Conservation (phyloP, 1,139 yeast species). For the Martiniozyma asiatica region DNA sequence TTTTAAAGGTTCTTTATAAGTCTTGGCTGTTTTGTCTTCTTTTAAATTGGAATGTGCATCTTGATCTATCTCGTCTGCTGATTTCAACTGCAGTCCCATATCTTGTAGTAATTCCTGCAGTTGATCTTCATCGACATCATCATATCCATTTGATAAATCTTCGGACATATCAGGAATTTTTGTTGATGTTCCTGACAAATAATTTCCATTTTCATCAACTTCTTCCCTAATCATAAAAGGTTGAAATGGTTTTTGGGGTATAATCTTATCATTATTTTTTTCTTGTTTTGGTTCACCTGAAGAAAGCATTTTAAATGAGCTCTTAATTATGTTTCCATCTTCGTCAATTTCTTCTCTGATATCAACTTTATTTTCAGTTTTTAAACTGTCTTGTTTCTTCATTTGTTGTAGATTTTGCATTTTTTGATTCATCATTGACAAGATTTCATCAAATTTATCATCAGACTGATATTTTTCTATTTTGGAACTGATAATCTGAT, state of each 20-base stretch:
- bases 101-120: slow-evolving; percentile 35
- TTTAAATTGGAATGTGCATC: too few species aligned
- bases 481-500: slow-evolving; percentile 38
- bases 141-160: not conserved
- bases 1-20: slow-evolving; percentile 1
- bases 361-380: slow-evolving; percentile 14
- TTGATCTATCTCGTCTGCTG: too few species aligned
- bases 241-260: slow-evolving; percentile 18
- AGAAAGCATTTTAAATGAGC: slow-evolving; percentile 3
- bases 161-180: slow-evolving; percentile 9
- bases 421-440: slow-evolving; percentile 1
- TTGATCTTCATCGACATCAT: slow-evolving; percentile 23
- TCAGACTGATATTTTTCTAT: slow-evolving; percentile 21
- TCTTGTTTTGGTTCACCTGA: not conserved
- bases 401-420: not conserved
- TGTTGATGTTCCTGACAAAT: slow-evolving; percentile 10
- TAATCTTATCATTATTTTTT: not conserved
- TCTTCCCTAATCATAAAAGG: slow-evolving; percentile 73
- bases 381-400: not conserved
- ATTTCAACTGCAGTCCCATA: too few species aligned
- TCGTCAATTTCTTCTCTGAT: slow-evolving; percentile 74
- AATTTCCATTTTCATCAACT: slow-evolving; percentile 64
- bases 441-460: slow-evolving; percentile 6
- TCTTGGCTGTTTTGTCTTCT: too few species aligned
- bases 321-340: slow-evolving; percentile 36